A percentile compares a stretch with the other conserved stretches of the same genome.
Evolutionary conservation across 768 basidiomycete species (phyloP).

Genomic region (Lyophyllum decastes): DNA sequence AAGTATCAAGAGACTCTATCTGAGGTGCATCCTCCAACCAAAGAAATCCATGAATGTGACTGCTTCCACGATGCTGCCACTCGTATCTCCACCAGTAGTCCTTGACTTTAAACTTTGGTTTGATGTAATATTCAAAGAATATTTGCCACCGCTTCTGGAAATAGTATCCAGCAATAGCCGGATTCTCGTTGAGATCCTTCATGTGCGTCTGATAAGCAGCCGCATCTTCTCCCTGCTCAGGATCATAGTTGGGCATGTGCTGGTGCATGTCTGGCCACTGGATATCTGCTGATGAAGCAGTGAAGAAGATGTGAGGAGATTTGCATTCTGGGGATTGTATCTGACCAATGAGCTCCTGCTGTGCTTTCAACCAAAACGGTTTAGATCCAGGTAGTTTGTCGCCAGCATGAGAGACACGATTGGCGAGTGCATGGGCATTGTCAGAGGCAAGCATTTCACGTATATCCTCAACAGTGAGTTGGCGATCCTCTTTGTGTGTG

Average conservation of each 20-base stretch:
- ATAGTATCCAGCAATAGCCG: constrained; percentile 23
- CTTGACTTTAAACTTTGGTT: constrained; percentile 15
- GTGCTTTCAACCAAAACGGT: constrained; percentile 21
- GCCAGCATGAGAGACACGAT: constrained; percentile 17
- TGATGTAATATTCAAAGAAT: constrained; percentile 18
- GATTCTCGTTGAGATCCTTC: constrained; percentile 23
- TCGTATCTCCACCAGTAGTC: constrained; percentile 19
- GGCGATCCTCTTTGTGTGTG: constrained; percentile 9
- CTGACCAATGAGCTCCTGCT: constrained; percentile 7
- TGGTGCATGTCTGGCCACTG: constrained; percentile 33
- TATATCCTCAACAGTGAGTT: constrained; percentile 4
- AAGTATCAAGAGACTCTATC: not conserved
- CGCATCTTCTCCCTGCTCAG: constrained; percentile 14
- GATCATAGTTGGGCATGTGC: constrained; percentile 24
- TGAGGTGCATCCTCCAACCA: not conserved
- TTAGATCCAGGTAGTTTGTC: constrained; percentile 21
- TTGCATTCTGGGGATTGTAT: constrained; percentile 20
- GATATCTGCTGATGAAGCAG: constrained; percentile 26
- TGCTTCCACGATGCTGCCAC: constrained; percentile 4
- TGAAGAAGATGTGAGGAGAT: constrained; percentile 26
- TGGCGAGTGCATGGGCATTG: constrained; percentile 16
- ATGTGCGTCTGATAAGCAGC: constrained; percentile 4
- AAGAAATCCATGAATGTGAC: not conserved
- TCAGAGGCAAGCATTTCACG: constrained; percentile 4
- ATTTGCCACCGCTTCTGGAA: constrained; percentile 21